Conservation (phyloP, 2,329 filamentous ascomycete genomes). For the Fusarium liriodendri region DNA sequence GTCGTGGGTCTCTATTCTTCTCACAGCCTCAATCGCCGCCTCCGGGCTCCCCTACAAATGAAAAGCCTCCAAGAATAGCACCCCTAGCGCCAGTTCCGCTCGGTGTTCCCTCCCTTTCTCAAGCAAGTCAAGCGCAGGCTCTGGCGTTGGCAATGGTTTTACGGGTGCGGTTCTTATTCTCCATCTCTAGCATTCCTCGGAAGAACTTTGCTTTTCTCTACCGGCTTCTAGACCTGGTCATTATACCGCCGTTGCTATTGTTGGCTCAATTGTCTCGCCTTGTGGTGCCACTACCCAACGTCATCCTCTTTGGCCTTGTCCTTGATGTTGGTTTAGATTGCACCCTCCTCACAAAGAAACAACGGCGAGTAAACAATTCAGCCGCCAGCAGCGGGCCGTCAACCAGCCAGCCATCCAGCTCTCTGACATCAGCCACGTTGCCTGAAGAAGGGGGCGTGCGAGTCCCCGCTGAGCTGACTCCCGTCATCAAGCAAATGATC, state of each 20-base stretch:
- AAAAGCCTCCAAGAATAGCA: conserved; percentile 42
- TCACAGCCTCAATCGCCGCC: conserved; percentile 44
- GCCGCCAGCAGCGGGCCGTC: background rate
- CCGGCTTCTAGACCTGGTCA: background rate
- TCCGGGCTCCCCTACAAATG: conserved; percentile 14
- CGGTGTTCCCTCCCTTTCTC: conserved; percentile 32
- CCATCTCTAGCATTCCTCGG: conserved; percentile 18
- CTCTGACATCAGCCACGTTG: conserved; percentile 46
- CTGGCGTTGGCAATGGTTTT: conserved; percentile 13
- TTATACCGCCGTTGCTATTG: conserved; percentile 21
- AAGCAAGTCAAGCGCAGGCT: conserved; percentile 34
- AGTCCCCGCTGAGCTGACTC: conserved; percentile 30
- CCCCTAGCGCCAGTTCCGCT: conserved; percentile 32
- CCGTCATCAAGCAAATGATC: conserved; percentile 30
- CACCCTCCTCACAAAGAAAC: background rate
- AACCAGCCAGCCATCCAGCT: conserved; percentile 42
- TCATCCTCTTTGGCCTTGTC: conserved; percentile 13
- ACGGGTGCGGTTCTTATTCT: conserved; percentile 13
- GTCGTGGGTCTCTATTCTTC: conserved; percentile 31
- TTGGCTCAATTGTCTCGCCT: conserved; percentile 11
- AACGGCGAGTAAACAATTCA: background rate
- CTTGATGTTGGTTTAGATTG: conserved; percentile 9
- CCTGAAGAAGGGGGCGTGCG: conserved; percentile 7
- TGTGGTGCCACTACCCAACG: background rate
- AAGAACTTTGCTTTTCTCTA: conserved; percentile 12